Conservation (phyloP, 345 rosid species). For the Brassica juncea region DNA sequence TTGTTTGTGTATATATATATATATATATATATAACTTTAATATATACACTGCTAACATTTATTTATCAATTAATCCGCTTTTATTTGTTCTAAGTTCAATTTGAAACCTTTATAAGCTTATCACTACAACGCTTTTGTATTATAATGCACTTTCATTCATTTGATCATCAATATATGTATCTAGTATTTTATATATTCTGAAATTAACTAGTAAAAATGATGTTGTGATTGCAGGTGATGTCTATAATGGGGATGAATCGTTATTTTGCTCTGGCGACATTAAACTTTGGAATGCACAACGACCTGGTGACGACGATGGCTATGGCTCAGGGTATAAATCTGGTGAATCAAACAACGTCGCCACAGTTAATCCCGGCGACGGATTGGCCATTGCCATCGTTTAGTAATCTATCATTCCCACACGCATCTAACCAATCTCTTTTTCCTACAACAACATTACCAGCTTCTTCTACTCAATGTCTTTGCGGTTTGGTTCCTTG, state of each 20-base stretch:
- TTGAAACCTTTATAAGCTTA: background rate
- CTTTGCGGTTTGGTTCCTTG: conserved; percentile 20
- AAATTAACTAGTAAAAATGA: background rate
- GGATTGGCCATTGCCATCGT: conserved; percentile 23
- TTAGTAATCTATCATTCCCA: conserved; percentile 4
- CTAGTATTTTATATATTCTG: conserved; percentile 2
- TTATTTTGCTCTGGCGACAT: conserved; percentile 13
- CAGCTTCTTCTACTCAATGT: conserved; percentile 25
- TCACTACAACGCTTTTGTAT: background rate
- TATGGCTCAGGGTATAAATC: conserved; percentile 18
- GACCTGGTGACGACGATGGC: conserved; percentile 20
- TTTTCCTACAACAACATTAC: background rate
- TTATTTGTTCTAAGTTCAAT: background rate
- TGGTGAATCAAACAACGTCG: background rate
- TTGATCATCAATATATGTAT: background rate
- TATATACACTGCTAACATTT: background rate
- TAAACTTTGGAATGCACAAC: conserved; percentile 17
- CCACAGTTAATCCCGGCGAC: background rate
- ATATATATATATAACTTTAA: background rate
- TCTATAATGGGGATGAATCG: conserved; percentile 31
- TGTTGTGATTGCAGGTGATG: conserved; percentile 25
- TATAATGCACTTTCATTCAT: background rate
- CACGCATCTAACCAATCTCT: conserved; percentile 17
- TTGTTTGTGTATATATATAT: background rate
- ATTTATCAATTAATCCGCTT: background rate